A percentile compares a stretch with the other conserved stretches of the same genome.
phyloP scores from a whole-genome alignment of 192 early-diverging fungal species.

The Backusella australiensis region DNA sequence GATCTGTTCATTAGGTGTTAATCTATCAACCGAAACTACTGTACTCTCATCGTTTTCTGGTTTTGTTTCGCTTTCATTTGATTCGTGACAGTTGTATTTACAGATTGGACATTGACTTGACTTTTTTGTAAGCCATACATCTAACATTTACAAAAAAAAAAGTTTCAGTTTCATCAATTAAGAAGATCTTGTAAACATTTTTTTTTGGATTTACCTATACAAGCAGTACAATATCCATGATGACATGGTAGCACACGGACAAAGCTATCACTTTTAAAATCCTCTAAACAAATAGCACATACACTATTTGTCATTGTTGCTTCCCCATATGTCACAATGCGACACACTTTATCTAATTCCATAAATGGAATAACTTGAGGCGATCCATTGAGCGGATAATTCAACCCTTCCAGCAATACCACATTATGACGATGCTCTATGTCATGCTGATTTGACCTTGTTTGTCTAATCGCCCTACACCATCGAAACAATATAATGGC shows the following conservation, averaged over 20 bases:
- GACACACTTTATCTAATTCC: conserved; percentile 25
- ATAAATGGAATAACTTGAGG: conserved; percentile 1
- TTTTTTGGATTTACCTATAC: conserved; percentile 32
- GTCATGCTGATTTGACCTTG: background rate
- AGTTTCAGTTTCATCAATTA: background rate
- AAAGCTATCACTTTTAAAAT: conserved; percentile 14
- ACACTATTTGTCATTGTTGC: conserved; percentile 13
- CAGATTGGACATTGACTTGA: conserved; percentile 31
- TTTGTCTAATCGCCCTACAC: background rate
- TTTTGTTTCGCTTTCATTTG: conserved; percentile 4
- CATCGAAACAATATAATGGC: background rate
- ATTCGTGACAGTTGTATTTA: conserved; percentile 23
- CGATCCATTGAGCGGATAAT: background rate
- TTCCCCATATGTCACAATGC: conserved; percentile 15
- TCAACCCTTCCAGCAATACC: background rate
- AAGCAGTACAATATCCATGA: conserved; percentile 35
- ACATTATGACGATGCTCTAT: background rate
- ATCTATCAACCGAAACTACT: background rate
- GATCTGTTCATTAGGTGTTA: background rate
- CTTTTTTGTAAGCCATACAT: conserved; percentile 27
- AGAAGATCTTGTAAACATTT: background rate
- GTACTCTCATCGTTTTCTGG: background rate
- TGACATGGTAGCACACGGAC: conserved; percentile 35
- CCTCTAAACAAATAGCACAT: conserved; percentile 37
- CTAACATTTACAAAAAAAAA: background rate